Evolutionary conservation across 176 grass and related monocot species (phyloP), one percentile per base, ranked within the genome.

Genomic region (Puya raimondii): DNA sequence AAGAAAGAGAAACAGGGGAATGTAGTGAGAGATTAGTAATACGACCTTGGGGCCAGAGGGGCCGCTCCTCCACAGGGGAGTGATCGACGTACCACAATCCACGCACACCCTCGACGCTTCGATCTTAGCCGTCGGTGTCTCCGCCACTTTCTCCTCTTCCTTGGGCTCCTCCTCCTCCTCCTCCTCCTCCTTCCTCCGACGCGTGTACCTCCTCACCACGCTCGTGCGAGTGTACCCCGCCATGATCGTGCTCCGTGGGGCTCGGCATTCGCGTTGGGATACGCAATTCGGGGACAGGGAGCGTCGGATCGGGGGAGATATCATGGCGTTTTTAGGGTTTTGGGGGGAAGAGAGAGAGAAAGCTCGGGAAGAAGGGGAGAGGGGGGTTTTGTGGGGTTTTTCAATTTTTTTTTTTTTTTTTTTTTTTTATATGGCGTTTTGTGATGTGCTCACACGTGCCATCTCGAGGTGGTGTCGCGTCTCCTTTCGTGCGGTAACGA

Each of bases 21-120:
- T 12, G 33, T 47, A 51, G 72, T 49, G 25, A 78, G 17, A 42
- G 3, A 64, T 18, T 8, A 64, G 12, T 3, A 75, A 49, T 23
- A 69, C 17, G 4, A 85, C 83, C 83, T 80, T 85, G 22, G 83
- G 78, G 59, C 78, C 83, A 6, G 29, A 56, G 23, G 83, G 83
- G 4, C 83, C 83, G 4, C 63, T 67, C 42, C 83, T 53, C 83
- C 83, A 80, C 23, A 85, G 50, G 50, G 83, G 83, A 11, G 83
- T 85, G 63, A 59, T 65, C 53, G 78, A 85, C 3, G 78, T 85
- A n/a, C 72, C 23, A 42, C 83, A 85, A 29, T 80, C 70, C 4
- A 48, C 47, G 58, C 83, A 85, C 25, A 77, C 65, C 73, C 23
- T 64, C 1, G 20, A 15, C 21, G 59, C 20, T 13, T 33, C 57